Conservation (phyloP, 306 rosid genomes). For the Cicer arietinum region DNA sequence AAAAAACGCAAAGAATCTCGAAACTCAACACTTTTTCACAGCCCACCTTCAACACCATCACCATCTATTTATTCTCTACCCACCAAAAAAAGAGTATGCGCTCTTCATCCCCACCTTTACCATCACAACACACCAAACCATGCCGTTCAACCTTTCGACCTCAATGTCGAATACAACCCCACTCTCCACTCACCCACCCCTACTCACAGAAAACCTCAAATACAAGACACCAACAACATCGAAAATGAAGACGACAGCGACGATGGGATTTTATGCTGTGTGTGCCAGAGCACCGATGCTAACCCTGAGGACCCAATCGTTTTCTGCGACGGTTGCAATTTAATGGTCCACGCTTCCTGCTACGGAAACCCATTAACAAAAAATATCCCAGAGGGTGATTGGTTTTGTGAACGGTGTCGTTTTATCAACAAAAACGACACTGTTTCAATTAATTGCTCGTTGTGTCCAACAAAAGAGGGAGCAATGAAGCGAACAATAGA, state of each 20-base stretch:
- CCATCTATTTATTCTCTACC: conserved; percentile 58
- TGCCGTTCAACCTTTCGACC: conserved; percentile 49
- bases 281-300: conserved; percentile 86
- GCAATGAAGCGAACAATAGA: conserved; percentile 66
- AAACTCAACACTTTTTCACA: conserved; percentile 26
- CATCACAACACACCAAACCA: not conserved
- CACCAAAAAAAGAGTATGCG: conserved; percentile 80
- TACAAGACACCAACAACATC: not conserved
- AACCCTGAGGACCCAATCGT: conserved; percentile 81
- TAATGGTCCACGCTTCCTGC: conserved; percentile 88
- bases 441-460: conserved; percentile 11
- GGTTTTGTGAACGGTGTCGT: conserved; percentile 75
- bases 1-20: conserved; percentile 78
- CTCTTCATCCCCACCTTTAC: conserved; percentile 46
- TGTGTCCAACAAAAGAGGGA: conserved; percentile 72
- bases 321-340: conserved; percentile 82
- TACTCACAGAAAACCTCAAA: not conserved
- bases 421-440: not conserved
- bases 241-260: not conserved
- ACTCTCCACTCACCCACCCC: conserved; percentile 6
- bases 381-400: conserved; percentile 68
- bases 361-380: conserved; percentile 72
- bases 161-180: conserved; percentile 64
- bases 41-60: not conserved
- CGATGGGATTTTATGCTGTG: conserved; percentile 69